These are phyloP conservation scores for Lachancea lanzarotensis DNA, from an alignment of 805 yeast species.

Conservation along the genomic window DNA sequence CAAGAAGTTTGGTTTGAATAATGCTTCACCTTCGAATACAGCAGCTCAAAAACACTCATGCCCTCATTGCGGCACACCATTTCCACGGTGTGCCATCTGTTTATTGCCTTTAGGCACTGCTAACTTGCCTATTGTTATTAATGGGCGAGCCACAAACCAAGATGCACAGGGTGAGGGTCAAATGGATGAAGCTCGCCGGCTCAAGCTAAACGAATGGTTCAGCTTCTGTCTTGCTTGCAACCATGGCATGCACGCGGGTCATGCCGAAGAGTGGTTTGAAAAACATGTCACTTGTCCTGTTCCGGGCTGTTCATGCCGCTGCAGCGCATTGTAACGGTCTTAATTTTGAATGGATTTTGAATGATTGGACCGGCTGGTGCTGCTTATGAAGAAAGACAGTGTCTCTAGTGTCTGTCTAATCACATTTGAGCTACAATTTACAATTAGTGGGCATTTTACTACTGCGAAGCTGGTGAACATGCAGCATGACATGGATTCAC, in stretches of 20 bases:
- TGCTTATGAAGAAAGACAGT: too few species aligned
- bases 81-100: conserved; percentile 90
- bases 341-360: too few species aligned
- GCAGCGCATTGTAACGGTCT: conserved; percentile 40
- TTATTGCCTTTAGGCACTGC: conserved; percentile 64
- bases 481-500: too few species aligned
- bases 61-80: conserved; percentile 79
- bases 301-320: conserved; percentile 82
- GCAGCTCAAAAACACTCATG: conserved; percentile 40
- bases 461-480: too few species aligned
- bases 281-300: conserved; percentile 87
- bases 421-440: too few species aligned
- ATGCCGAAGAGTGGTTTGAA: conserved; percentile 93
- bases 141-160: conserved; percentile 16
- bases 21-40: conserved; percentile 11
- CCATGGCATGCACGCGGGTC: conserved; percentile 93
- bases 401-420: too few species aligned
- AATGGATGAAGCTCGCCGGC: conserved; percentile 14
- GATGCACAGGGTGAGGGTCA: conserved; percentile 11
- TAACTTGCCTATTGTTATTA: conserved; percentile 29
- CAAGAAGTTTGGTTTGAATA: conserved; percentile 9
- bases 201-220: conserved; percentile 69
- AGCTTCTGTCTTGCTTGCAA: conserved; percentile 86
- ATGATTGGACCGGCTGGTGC: too few species aligned
- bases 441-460: too few species aligned